These are phyloP conservation scores for Beauveria sp. DNA, from an alignment of 2,329 filamentous ascomycete species.

Conservation along the genomic window DNA sequence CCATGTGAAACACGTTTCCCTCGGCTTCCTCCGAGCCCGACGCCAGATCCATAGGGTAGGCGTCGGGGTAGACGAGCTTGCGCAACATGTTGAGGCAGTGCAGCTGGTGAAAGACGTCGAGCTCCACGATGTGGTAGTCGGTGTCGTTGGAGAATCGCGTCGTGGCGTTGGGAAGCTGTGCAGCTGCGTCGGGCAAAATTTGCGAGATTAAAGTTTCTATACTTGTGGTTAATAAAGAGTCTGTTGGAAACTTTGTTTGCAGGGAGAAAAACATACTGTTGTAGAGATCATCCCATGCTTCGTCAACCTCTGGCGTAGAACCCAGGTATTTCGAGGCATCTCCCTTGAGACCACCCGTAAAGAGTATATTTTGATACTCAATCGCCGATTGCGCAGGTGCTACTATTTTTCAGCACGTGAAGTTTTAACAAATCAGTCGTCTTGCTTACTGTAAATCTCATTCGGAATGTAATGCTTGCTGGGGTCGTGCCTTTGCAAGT, in stretches of 20 bases:
- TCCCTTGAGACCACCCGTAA: slow-evolving; percentile 36
- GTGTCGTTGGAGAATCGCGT: slow-evolving; percentile 45
- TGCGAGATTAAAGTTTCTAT: slow-evolving; percentile 46
- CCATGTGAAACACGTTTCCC: slow-evolving; percentile 22
- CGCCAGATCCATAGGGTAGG: slow-evolving; percentile 31
- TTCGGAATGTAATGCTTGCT: slow-evolving; percentile 12
- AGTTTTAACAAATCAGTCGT: not conserved
- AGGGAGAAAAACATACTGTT: slow-evolving; percentile 6
- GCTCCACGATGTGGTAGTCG: slow-evolving; percentile 46
- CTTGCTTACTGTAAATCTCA: slow-evolving; percentile 26
- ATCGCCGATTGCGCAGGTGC: slow-evolving; percentile 39
- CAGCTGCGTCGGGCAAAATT: slow-evolving; percentile 44
- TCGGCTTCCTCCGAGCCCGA: slow-evolving; percentile 39
- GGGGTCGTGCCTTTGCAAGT: not conserved
- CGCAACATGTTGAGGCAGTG: slow-evolving; percentile 41
- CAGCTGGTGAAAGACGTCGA: slow-evolving; percentile 46
- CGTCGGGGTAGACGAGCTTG: slow-evolving; percentile 39
- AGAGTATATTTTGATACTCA: slow-evolving; percentile 41
- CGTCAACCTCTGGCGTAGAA: slow-evolving; percentile 45
- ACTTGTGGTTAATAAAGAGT: not conserved
- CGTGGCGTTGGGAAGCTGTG: slow-evolving; percentile 44
- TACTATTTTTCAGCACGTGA: slow-evolving; percentile 15
- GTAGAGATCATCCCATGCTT: slow-evolving; percentile 46
- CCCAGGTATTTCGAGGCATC: slow-evolving; percentile 45
- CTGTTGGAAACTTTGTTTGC: too few species aligned